A percentile compares a stretch with the other conserved stretches of the same genome.
Evolutionary conservation across 2,329 filamentous ascomycete species (phyloP).

Genomic region (Elsinoe necatrix): DNA sequence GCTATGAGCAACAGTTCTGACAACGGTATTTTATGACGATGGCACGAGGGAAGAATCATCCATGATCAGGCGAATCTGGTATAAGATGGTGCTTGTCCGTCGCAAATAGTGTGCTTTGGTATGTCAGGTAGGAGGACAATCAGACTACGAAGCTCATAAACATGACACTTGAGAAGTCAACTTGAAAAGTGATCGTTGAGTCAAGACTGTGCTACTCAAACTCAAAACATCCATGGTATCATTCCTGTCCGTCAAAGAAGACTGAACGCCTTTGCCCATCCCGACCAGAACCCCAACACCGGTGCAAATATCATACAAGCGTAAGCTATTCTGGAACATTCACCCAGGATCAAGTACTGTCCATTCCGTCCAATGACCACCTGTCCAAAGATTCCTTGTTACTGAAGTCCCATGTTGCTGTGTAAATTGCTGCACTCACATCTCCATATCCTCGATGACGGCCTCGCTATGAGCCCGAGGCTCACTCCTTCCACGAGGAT

Average conservation of each 20-base stretch:
- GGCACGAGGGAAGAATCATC: too few species aligned
- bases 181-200: not conserved
- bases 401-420: not conserved
- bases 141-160: too few species aligned
- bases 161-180: not conserved
- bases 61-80: too few species aligned
- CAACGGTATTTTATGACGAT: too few species aligned
- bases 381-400: not conserved
- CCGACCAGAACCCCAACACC: not conserved
- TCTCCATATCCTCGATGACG: slow-evolving; percentile 19
- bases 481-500: slow-evolving; percentile 14
- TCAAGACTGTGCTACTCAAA: slow-evolving; percentile 10
- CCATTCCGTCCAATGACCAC: not conserved
- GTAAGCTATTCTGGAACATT: slow-evolving; percentile 5
- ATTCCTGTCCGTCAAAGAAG: not conserved
- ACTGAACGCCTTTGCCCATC: not conserved
- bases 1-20: too few species aligned
- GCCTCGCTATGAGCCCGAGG: slow-evolving; percentile 19
- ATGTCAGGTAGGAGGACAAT: too few species aligned
- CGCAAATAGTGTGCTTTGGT: too few species aligned
- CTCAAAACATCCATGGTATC: slow-evolving; percentile 6
- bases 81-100: too few species aligned
- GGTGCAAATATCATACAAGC: not conserved
- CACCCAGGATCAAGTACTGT: slow-evolving; percentile 13
- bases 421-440: slow-evolving; percentile 13